phyloP scores from a whole-genome alignment of 2,329 filamentous ascomycete species.

The Thielaviopsis populi region DNA sequence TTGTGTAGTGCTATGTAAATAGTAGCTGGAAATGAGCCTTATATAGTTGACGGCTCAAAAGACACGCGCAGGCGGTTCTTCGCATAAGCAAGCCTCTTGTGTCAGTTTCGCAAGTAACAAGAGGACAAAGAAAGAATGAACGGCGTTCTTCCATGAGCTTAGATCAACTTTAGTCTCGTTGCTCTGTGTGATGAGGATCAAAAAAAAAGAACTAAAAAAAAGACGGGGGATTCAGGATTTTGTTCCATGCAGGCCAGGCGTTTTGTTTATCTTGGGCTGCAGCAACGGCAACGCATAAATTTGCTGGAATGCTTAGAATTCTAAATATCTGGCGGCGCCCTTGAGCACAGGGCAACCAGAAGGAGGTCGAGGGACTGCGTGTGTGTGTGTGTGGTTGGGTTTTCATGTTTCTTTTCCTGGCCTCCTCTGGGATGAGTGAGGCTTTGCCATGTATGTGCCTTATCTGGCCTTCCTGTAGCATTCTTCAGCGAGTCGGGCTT shows the following conservation, averaged over 20 bases:
- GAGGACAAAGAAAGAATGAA: not conserved
- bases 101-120: not conserved
- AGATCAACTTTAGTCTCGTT: not conserved
- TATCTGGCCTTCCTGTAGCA: not conserved
- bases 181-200: not conserved
- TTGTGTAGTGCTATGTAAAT: too few relatives aligned
- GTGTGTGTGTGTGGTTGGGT: not conserved
- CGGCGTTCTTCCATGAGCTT: not conserved
- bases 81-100: not conserved
- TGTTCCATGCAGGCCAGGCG: not conserved
- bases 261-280: not conserved
- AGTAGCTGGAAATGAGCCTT: too few relatives aligned
- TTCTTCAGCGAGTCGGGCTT: not conserved
- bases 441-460: not conserved
- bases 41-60: too few relatives aligned
- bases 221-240: not conserved
- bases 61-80: too few relatives aligned
- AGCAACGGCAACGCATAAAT: not conserved
- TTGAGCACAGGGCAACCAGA: not conserved
- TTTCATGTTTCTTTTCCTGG: not conserved
- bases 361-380: not conserved
- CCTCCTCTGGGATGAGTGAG: not conserved
- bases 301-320: not conserved
- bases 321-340: not conserved
- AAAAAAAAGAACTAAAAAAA: slow-evolving; percentile 4